Evolutionary conservation across 176 grass and related monocot genomes (phyloP).

Genomic region (Eremochloa ophiuroides): DNA sequence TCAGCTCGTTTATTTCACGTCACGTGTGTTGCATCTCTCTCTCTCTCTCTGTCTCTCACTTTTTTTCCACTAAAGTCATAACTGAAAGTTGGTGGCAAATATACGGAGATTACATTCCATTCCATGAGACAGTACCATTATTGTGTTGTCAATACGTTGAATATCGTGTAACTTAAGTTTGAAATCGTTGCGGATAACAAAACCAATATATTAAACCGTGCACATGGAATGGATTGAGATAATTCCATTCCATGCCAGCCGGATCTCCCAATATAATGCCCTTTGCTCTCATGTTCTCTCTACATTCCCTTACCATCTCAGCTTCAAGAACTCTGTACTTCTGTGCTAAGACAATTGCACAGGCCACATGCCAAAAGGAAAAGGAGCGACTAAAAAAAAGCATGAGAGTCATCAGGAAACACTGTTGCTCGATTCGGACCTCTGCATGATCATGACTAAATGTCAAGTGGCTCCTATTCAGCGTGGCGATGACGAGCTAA

Average conservation of each 20-base stretch:
- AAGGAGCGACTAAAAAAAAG: constrained; percentile 8
- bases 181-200: background rate
- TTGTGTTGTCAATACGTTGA: background rate
- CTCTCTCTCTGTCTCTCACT: background rate
- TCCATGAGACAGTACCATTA: background rate
- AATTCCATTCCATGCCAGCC: background rate
- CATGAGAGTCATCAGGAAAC: constrained; percentile 31
- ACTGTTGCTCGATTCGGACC: background rate
- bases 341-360: background rate
- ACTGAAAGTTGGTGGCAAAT: background rate
- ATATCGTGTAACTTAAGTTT: background rate
- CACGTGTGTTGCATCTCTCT: background rate
- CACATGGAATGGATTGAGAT: background rate
- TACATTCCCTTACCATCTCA: background rate
- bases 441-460: background rate
- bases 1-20: too few species aligned
- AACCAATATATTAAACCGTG: background rate
- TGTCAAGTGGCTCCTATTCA: background rate
- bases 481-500: background rate
- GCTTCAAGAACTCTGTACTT: background rate
- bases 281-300: background rate
- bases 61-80: background rate
- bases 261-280: background rate
- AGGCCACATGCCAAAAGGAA: background rate
- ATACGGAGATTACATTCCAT: background rate